Evolutionary conservation across 306 rosid genomes (phyloP), one percentile per base, ranked within the genome.

Genomic region (Hippophae gyantsensis): DNA sequence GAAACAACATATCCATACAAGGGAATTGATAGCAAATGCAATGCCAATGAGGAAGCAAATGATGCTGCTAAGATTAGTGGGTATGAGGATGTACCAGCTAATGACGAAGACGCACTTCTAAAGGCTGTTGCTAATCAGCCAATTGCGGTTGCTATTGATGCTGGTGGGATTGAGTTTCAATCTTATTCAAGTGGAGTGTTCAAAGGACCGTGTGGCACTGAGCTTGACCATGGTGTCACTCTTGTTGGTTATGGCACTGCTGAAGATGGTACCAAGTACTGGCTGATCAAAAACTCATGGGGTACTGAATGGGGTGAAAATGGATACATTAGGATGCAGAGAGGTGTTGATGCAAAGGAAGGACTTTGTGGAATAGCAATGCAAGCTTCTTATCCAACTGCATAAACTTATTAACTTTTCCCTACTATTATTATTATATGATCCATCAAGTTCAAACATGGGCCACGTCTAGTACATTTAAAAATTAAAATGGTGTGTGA

Each of bases 251-350:
- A 65, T 42, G 76, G 76, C 9, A 47, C 23, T 3, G 49, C 18
- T 10, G 47, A 10, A 7, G 71, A 59, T 13, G 67, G 71, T 7
- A 71, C 71, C 5, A 59, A 65, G 46, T 82, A 72, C 64, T 82
- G 82, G 84, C 10, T 78, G 52, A 72, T 76, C 40, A 82, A 78
- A 66, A 82, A 82, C 54, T 78, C 87, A 0, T 81, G 79, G 81
- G 79, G 87, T 13, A 23, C 65, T 0, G 9, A 53, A 0, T 78
- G 86, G 86, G 86, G 83, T 10, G 83, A 81, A 54, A 13, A 65
- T n/a, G 86, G 81, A 0, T 81, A 81, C 56, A 71, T 74, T 26
- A 63, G 68, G 27, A 73, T 80, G 70, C 77, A 74, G 27, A 74
- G 79, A 51, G 69, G 57, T 43, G 56, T 78, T 2, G 56, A n/a